Evolutionary conservation across 169 alveolate genomes (phyloP), one percentile per base, ranked within the genome.

Genomic region (Perkinsus olseni): DNA sequence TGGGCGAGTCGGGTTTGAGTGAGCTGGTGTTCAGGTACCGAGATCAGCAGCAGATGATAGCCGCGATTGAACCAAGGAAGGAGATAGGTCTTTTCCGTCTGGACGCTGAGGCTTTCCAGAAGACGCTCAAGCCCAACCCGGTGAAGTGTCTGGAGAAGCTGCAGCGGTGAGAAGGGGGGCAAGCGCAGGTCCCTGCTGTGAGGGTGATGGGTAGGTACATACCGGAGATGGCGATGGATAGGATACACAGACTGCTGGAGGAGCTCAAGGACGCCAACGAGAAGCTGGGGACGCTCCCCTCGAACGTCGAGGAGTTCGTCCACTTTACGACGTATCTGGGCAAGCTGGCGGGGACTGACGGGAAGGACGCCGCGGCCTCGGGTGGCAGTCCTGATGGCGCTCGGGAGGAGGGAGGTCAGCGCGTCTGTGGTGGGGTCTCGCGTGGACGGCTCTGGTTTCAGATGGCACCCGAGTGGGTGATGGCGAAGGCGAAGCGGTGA

Each of bases 221-320:
- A 62, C 82, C 82, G 28, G 82, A 62, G 31, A 62, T 62, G 82
- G 82, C 95, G 34, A 62, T 40, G 40, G 38, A n/a, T n/a, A 95
- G 92, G 92, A 94, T 95, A 91, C 92, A 94, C 34, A 31, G 37
- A 37, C 94, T 96, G 48, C 91, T 95, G 92, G 94, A 93, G 91
- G 93, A 95, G 82, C 92, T 96, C 20, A 93, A 96, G 37, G 91
- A 91, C 74, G 95, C 95, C 38, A 95, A 93, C 90, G 93, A 95
- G 36, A 96, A 94, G 48, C 95, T 97, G 0, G 91, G 97, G 0
- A 92, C 93, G 38, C 94, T 95, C 34, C 98, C 98, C 10, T 92
- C 92, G 6, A 94, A 95, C 74, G 97, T 97, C 20, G 97, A 96
- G 48, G 93, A 96, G 38, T 93, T 93, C 34, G 82, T 62, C 8